Conservation (phyloP, 495 filamentous ascomycete species). For the Neurospora sp. region DNA sequence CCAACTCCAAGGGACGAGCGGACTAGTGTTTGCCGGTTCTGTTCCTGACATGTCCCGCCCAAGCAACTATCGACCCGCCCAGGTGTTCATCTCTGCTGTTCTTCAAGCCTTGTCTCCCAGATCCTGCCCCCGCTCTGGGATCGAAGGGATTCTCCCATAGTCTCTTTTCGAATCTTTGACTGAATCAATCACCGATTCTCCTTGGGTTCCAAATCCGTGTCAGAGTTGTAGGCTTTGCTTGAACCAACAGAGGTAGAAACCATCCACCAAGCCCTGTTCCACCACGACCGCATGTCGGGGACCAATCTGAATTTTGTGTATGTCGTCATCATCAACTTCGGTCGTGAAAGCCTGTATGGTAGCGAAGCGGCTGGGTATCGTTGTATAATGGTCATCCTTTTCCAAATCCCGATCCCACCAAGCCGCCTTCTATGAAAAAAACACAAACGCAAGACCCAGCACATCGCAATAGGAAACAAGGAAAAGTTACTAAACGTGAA, state of each 20-base stretch:
- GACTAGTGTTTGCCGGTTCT: neutral
- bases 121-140: neutral
- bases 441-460: neutral
- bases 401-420: neutral
- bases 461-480: neutral
- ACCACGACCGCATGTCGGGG: neutral
- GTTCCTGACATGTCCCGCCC: neutral
- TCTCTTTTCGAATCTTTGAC: neutral
- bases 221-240: neutral
- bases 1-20: neutral
- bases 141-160: neutral
- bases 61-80: neutral
- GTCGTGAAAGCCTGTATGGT: neutral
- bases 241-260: neutral
- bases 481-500: neutral
- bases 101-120: neutral
- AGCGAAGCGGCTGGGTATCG: neutral
- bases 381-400: neutral
- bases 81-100: neutral
- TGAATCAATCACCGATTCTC: neutral
- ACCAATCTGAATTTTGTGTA: neutral
- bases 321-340: neutral
- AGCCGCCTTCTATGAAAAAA: neutral
- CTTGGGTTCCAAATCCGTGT: neutral
- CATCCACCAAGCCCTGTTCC: neutral